Percentiles rank a stretch among this genome's conserved stretches.
Evolutionary conservation across 768 basidiomycete genomes (phyloP).

Genomic region (Trametes cubensis): DNA sequence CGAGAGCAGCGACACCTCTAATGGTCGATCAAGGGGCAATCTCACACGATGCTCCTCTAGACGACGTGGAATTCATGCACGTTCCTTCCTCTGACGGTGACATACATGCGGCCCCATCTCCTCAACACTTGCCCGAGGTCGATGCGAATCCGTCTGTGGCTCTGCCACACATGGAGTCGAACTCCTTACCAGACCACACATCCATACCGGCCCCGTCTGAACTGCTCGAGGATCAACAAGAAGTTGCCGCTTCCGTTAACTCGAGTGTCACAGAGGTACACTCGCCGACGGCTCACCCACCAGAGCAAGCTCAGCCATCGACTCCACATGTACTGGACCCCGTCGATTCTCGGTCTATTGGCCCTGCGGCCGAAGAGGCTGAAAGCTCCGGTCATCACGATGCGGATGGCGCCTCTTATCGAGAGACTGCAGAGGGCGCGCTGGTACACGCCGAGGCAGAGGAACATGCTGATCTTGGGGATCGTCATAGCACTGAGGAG

Average conservation of each 20-base stretch:
- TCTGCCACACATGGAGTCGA: neutral
- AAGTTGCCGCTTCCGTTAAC: too few species aligned
- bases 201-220: neutral
- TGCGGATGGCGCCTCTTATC: neutral
- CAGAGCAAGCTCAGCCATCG: neutral
- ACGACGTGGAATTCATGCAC: conserved; percentile 4
- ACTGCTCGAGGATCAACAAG: neutral
- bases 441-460: too few species aligned
- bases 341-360: too few species aligned
- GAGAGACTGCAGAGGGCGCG: neutral
- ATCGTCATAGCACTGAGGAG: neutral
- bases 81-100: conserved; percentile 3
- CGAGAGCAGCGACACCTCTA: conserved; percentile 35
- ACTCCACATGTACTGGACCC: too few species aligned
- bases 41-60: conserved; percentile 55
- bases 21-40: conserved; percentile 41
- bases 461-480: neutral
- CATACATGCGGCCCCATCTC: neutral
- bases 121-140: neutral
- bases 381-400: neutral
- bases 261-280: neutral
- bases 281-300: too few species aligned
- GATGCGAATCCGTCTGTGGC: neutral
- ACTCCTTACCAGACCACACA: neutral
- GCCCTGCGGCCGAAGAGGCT: too few species aligned